Base-by-base conservation (phyloP, 805 yeast genomes). In the Saccharomyces jurei region DNA sequence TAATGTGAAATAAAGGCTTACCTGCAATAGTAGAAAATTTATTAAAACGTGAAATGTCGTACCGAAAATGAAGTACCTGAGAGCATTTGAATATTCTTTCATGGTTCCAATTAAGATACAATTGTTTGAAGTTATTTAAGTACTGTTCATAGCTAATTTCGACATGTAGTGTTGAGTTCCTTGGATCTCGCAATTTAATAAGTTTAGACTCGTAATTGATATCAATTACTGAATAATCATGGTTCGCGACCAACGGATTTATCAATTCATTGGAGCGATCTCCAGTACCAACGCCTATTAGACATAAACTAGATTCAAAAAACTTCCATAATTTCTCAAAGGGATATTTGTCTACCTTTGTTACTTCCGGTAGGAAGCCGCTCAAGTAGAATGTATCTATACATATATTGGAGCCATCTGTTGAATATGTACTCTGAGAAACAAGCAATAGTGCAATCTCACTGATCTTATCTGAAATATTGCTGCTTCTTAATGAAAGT, bases 391-490 rank as follows among this genome's bases (percentile, higher is more conserved):
- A 87, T 0, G 87, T 78, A 62, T 87, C 96, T 13, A 77, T 72
- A 2, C 86, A 86, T 63, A 87, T 81, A 64, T 89, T 88, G 0
- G 96, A 88, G 0, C 97, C 97, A 1, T 66, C 62, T 49, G 82
- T 79, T n/a, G 73, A 72, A 60, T 85, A 85, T 2, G 89, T 86
- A 2, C 73, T 70, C 1, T 82, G 81, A 69, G 76, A 68, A 0
- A 85, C 65, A 60, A 81, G 80, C 55, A 89, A 71, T 62, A 81
- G 86, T 0, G 95, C 94, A 61, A 86, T 83, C 66, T 90, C 96
- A 0, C 87, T 58, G n/a, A 88, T 46, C 51, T 60, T 63, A 53
- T 67, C 62, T 2, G 26, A 26, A 2, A 61, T 10, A 30, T 60
- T 46, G 1, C 30, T n/a, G 22, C 66, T 60, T 3, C 29, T 36